Base-by-base conservation (phyloP, 2,329 filamentous ascomycete species). In the Aspergillus fructus region DNA sequence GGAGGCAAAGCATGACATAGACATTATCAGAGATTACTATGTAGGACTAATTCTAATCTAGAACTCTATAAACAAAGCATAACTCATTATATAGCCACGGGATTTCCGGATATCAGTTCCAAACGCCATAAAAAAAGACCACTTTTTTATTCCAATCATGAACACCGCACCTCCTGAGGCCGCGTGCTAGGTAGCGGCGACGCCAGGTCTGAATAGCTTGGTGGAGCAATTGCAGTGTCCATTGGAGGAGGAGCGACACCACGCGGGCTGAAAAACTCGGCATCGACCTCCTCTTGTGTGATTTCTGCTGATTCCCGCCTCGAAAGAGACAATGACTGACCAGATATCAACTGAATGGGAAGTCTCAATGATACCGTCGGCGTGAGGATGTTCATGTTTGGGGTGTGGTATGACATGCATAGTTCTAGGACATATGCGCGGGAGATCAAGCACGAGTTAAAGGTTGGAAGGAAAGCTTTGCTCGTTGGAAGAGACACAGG, bases 371-470 rank as follows among this genome's bases (percentile, higher is more conserved):
- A 72, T 33, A 78, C 61, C 11, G 70, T 71, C 2, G 77, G 74
- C 4, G 70, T 72, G 47, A 74, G 66, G 7, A 78, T 67, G 33
- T 74, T 72, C 52, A 76, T 71, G 47, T 78, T 71, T 0, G 81
- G 78, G 0, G 80, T 79, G 63, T 83, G 79, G 49, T 84, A 79
- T 3, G 81, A 79, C 21, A 90, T 71, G 13, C 78, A 76, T 56
- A 90, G 72, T 53, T 85, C 82, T 13, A 91, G 79, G 4, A 77
- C 71, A 69, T 91, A 90, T 17, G 79, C 74, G 52, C 88, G 80
- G n/a, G 84, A 85, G 45, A 85, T 75, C 53, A 90, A 80, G 69
- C 88, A 91, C 40, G 83, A 81, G 75, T 89, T 85, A 74, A 90
- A 91, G 2, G 86, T 87, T 1, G 88, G 88, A 19, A 88, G 74